phyloP scores from a whole-genome alignment of 768 basidiomycete genomes.

The Leccinum olivaceopallidum region DNA sequence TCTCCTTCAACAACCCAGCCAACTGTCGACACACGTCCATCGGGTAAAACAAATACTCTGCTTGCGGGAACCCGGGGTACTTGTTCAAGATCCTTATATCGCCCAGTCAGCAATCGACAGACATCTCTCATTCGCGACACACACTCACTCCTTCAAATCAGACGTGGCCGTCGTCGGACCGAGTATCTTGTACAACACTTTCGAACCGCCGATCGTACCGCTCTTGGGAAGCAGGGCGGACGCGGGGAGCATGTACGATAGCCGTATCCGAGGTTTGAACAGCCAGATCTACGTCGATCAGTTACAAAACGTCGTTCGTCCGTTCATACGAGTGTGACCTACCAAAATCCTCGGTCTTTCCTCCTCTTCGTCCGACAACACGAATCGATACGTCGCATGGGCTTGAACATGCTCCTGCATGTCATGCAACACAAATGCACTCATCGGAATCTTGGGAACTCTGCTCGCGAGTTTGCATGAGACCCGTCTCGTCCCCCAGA shows the following conservation, averaged over 20 bases:
- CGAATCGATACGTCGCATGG: constrained; percentile 91
- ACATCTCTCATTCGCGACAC: not conserved
- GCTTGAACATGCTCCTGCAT: constrained; percentile 91
- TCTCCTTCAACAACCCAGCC: constrained; percentile 70
- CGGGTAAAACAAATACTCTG: constrained; percentile 87
- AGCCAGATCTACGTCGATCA: constrained; percentile 73
- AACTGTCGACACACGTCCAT: constrained; percentile 73
- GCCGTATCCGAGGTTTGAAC: constrained; percentile 85
- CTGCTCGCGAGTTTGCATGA: constrained; percentile 23
- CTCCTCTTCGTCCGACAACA: constrained; percentile 84
- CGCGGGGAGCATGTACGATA: constrained; percentile 66
- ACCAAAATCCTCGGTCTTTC: constrained; percentile 80
- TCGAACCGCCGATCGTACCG: constrained; percentile 68
- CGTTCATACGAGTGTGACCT: constrained; percentile 22
- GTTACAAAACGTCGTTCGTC: not conserved
- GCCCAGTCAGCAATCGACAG: constrained; percentile 2
- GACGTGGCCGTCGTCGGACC: constrained; percentile 51
- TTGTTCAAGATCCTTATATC: constrained; percentile 53
- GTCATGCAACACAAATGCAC: constrained; percentile 89
- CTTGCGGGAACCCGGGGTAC: constrained; percentile 83
- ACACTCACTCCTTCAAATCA: constrained; percentile 31
- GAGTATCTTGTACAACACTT: constrained; percentile 83
- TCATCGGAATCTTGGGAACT: constrained; percentile 55
- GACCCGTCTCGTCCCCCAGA: not conserved
- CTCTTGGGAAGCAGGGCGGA: constrained; percentile 60